phyloP scores from a whole-genome alignment of 176 grass and related monocot genomes.

The Alloteropsis semialata region DNA sequence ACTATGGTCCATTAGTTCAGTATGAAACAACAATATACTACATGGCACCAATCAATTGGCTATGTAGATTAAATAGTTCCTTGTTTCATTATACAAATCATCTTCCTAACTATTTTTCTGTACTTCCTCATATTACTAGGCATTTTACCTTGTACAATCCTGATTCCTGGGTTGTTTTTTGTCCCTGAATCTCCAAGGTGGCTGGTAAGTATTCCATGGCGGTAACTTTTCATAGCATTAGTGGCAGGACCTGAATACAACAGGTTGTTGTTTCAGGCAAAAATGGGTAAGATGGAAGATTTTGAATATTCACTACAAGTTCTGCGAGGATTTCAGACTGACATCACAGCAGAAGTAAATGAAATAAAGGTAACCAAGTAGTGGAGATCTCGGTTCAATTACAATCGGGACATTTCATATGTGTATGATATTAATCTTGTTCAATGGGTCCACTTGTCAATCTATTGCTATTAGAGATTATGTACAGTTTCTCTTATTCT shows the following conservation, averaged over 20 bases:
- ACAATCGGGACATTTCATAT: background rate
- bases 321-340: conserved; percentile 93
- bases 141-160: conserved; percentile 73
- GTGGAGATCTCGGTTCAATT: conserved; percentile 8
- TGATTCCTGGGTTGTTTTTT: conserved; percentile 92
- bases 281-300: conserved; percentile 95
- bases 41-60: background rate
- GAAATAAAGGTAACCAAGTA: conserved; percentile 77
- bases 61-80: background rate
- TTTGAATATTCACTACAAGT: conserved; percentile 95
- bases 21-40: conserved; percentile 14
- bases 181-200: conserved; percentile 96
- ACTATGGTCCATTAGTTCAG: conserved; percentile 4
- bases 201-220: conserved; percentile 70
- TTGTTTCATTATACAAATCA: background rate
- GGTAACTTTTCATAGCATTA: conserved; percentile 15
- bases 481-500: background rate
- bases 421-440: background rate
- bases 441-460: conserved; percentile 2
- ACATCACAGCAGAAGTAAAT: conserved; percentile 85
- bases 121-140: conserved; percentile 48
- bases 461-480: background rate
- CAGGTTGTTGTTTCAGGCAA: conserved; percentile 56
- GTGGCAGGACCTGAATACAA: conserved; percentile 14
- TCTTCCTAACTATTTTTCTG: conserved; percentile 14